phyloP scores from a whole-genome alignment of 768 basidiomycete genomes.

The Favolaschia claudopus region DNA sequence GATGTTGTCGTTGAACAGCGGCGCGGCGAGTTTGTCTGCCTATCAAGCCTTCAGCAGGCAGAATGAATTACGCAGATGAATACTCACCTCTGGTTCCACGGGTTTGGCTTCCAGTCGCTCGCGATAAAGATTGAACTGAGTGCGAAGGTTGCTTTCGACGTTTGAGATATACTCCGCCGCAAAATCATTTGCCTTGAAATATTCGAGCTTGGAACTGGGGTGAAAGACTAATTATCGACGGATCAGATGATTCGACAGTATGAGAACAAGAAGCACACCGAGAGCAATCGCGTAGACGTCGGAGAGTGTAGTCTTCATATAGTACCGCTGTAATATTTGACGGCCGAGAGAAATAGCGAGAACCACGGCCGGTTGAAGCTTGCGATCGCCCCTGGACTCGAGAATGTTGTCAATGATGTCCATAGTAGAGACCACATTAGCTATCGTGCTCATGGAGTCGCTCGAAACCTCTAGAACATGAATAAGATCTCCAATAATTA shows the following conservation, averaged over 20 bases:
- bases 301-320: constrained; percentile 24
- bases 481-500: constrained; percentile 25
- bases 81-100: no score
- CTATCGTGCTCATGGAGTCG: constrained; percentile 17
- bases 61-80: no score
- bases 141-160: background rate
- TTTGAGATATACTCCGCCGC: background rate
- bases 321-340: constrained; percentile 30
- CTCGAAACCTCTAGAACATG: constrained; percentile 25
- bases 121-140: background rate
- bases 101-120: background rate
- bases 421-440: constrained; percentile 27
- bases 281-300: constrained; percentile 31
- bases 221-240: constrained; percentile 21
- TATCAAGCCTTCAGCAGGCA: no score
- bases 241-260: background rate
- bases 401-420: constrained; percentile 27
- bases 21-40: no score
- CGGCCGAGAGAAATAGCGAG: constrained; percentile 3
- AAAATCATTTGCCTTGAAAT: constrained; percentile 4
- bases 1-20: no score
- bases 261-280: constrained; percentile 23
- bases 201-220: constrained; percentile 27
- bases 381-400: no score
- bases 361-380: constrained; percentile 8